Evolutionary conservation across 805 yeast species (phyloP).

Genomic region (Zygosaccharomyces lentus): DNA sequence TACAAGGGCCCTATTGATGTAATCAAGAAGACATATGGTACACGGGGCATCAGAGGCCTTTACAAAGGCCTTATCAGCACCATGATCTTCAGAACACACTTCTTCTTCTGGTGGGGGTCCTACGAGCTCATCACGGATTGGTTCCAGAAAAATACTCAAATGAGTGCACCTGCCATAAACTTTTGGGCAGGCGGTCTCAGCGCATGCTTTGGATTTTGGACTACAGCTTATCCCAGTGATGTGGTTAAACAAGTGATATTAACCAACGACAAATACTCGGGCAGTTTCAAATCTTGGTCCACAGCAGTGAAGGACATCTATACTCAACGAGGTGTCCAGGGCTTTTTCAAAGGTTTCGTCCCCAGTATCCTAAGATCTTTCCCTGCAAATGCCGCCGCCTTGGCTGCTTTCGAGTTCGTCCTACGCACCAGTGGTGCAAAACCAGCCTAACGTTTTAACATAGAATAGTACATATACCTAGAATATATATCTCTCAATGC

Average conservation of each 20-base stretch:
- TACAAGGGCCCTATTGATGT: slow-evolving; percentile 83
- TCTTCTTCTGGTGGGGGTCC: slow-evolving; percentile 92
- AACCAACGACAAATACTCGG: slow-evolving; percentile 71
- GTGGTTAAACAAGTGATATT: slow-evolving; percentile 82
- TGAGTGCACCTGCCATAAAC: slow-evolving; percentile 68
- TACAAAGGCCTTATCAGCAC: slow-evolving; percentile 84
- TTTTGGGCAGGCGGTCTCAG: slow-evolving; percentile 91
- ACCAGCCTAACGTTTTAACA: slow-evolving; percentile 6
- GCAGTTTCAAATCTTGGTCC: slow-evolving; percentile 65
- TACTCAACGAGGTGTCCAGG: slow-evolving; percentile 54
- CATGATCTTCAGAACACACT: slow-evolving; percentile 80
- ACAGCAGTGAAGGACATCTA: slow-evolving; percentile 70
- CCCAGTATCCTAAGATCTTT: slow-evolving; percentile 92
- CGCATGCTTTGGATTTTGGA: slow-evolving; percentile 79
- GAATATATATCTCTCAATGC: not conserved
- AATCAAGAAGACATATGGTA: slow-evolving; percentile 49
- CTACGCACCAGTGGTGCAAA: slow-evolving; percentile 48
- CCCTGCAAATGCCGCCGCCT: slow-evolving; percentile 93
- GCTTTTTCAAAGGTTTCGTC: slow-evolving; percentile 94
- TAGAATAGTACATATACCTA: slow-evolving; percentile 3
- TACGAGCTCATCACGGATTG: slow-evolving; percentile 73
- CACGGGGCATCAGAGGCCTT: slow-evolving; percentile 65
- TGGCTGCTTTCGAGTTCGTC: slow-evolving; percentile 85
- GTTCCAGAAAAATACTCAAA: slow-evolving; percentile 58
- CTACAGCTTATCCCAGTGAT: slow-evolving; percentile 83